These are phyloP conservation scores for Ascochyta pisi DNA, from an alignment of 2,329 filamentous ascomycete species.

Conservation along the genomic window DNA sequence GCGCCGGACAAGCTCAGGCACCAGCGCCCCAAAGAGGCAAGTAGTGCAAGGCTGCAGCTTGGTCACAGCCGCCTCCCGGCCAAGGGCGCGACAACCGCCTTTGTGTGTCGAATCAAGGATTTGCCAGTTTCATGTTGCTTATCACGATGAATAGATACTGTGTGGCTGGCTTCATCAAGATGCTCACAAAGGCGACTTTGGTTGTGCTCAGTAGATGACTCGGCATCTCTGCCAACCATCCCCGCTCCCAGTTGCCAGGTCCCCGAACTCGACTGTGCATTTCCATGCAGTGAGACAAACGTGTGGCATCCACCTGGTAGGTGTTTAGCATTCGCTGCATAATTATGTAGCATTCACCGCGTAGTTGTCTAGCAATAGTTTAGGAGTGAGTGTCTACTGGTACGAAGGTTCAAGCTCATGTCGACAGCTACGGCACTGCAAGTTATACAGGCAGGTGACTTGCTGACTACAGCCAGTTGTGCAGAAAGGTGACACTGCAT, in stretches of 20 bases:
- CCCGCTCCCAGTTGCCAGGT: slow-evolving; percentile 2
- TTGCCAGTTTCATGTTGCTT: neutral
- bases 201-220: neutral
- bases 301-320: too few relatives aligned
- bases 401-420: too few relatives aligned
- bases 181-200: neutral
- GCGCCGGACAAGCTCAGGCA: slow-evolving; percentile 15
- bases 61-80: neutral
- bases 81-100: slow-evolving; percentile 5
- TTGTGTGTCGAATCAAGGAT: neutral
- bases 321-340: too few relatives aligned
- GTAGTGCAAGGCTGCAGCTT: slow-evolving; percentile 13
- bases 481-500: neutral
- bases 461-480: too few relatives aligned
- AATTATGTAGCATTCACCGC: too few relatives aligned
- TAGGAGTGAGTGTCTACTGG: too few relatives aligned
- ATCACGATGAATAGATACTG: neutral
- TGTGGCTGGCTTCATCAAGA: neutral
- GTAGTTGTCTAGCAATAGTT: too few relatives aligned
- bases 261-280: neutral
- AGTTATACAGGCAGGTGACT: neutral
- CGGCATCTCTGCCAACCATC: slow-evolving; percentile 3
- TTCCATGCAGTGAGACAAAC: slow-evolving; percentile 1
- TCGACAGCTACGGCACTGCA: neutral
- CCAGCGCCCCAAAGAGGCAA: slow-evolving; percentile 12